Conservation (phyloP, 2,329 filamentous ascomycete species). For the Pestalotiopsis sp. region DNA sequence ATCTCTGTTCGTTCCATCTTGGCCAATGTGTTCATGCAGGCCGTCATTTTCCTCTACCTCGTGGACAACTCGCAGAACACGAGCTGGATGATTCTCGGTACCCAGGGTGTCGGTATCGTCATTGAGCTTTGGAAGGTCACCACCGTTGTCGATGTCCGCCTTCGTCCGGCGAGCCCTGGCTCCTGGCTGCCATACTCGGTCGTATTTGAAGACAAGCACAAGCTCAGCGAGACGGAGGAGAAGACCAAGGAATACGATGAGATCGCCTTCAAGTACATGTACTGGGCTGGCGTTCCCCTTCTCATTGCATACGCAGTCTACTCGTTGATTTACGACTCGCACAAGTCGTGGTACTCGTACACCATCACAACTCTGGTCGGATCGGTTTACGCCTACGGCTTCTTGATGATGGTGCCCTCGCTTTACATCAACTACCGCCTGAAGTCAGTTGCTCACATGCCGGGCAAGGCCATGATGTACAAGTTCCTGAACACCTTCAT, state of each 20-base stretch:
- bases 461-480: slow-evolving; percentile 93
- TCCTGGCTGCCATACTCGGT: slow-evolving; percentile 79
- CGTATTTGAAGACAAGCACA: slow-evolving; percentile 94
- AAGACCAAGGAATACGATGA: slow-evolving; percentile 99
- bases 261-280: slow-evolving; percentile 97
- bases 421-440: slow-evolving; percentile 99
- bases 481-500: slow-evolving; percentile 99
- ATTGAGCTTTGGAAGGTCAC: slow-evolving; percentile 91
- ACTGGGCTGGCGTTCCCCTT: slow-evolving; percentile 86
- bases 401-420: slow-evolving; percentile 97
- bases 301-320: slow-evolving; percentile 88
- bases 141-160: slow-evolving; percentile 85
- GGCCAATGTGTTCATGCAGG: slow-evolving; percentile 97
- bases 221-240: slow-evolving; percentile 91
- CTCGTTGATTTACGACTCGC: slow-evolving; percentile 87
- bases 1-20: slow-evolving; percentile 95
- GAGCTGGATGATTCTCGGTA: slow-evolving; percentile 97
- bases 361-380: slow-evolving; percentile 93
- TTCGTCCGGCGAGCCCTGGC: slow-evolving; percentile 69
- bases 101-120: slow-evolving; percentile 79
- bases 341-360: slow-evolving; percentile 99
- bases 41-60: slow-evolving; percentile 93
- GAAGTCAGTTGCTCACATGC: slow-evolving; percentile 96
- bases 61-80: slow-evolving; percentile 98
- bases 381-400: slow-evolving; percentile 96